A percentile compares a stretch with the other conserved stretches of the same genome.
These are phyloP conservation scores for Pichia phayaonensis DNA, from an alignment of 805 yeast species.

Conservation along the genomic window DNA sequence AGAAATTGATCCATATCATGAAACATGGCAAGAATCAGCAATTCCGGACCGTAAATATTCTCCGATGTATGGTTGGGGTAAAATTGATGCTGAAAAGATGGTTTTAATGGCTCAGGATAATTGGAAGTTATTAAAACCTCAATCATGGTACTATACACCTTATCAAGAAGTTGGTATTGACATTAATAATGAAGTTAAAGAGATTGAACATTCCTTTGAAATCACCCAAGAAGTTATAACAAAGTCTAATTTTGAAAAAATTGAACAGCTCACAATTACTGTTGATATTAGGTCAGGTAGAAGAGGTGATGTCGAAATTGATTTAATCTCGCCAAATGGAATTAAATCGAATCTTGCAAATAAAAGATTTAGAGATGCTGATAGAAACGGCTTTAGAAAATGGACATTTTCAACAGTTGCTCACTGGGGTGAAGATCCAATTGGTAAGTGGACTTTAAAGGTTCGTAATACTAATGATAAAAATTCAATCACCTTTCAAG, in stretches of 20 bases:
- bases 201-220: conserved; percentile 32
- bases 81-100: conserved; percentile 71
- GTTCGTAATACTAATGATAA: conserved; percentile 41
- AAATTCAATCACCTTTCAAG: conserved; percentile 37
- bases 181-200: conserved; percentile 15
- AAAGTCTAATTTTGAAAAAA: conserved; percentile 51
- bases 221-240: conserved; percentile 44
- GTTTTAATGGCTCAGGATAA: conserved; percentile 68
- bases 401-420: conserved; percentile 99
- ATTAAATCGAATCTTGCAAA: conserved; percentile 67
- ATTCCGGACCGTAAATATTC: conserved; percentile 60
- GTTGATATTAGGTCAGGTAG: conserved; percentile 57
- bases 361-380: conserved; percentile 50
- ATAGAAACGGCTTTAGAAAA: conserved; percentile 51
- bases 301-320: conserved; percentile 66
- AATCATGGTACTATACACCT: conserved; percentile 65
- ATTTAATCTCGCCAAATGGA: conserved; percentile 69
- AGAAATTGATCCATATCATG: conserved; percentile 59
- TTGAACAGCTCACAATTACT: conserved; percentile 83
- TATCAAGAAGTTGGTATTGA: conserved; percentile 28
- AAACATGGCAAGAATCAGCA: conserved; percentile 67
- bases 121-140: conserved; percentile 77
- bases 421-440: conserved; percentile 86
- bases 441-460: conserved; percentile 75
- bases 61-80: conserved; percentile 88